Conservation (phyloP, 306 rosid species). For the Cercis canadensis region DNA sequence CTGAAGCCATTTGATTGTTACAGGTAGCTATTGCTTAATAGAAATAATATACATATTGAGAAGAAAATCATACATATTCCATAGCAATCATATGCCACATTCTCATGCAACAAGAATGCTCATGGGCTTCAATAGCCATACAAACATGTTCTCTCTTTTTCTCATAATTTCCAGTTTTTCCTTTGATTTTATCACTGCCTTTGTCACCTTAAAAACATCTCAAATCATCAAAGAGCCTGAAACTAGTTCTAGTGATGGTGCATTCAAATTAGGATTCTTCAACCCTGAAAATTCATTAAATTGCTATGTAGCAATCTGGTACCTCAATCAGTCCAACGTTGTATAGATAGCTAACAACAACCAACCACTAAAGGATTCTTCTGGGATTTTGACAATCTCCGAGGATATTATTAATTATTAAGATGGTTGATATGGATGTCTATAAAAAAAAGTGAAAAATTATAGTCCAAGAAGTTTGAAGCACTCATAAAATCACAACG, state of each 20-base stretch:
- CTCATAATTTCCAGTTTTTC: not conserved
- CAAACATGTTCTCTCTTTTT: not conserved
- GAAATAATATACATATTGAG: too few relatives aligned
- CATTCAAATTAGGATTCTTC: conserved; percentile 54
- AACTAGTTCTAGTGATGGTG: not conserved
- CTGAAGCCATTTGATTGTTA: too few relatives aligned
- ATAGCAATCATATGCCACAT: too few relatives aligned
- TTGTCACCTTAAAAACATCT: not conserved
- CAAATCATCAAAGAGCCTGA: conserved; percentile 8
- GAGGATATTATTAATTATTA: too few relatives aligned
- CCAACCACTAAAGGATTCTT: conserved; percentile 34
- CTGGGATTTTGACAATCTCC: conserved; percentile 36
- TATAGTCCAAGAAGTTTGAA: too few relatives aligned
- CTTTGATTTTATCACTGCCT: not conserved
- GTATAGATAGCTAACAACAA: conserved; percentile 55
- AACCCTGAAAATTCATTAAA: conserved; percentile 28
- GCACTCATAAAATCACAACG: too few relatives aligned
- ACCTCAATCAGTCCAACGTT: not conserved
- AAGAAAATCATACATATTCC: too few relatives aligned
- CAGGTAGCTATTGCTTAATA: too few relatives aligned
- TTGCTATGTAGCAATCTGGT: conserved; percentile 54
- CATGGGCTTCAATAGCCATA: not conserved
- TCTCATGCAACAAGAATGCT: not conserved
- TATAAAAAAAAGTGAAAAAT: too few relatives aligned
- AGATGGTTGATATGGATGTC: too few relatives aligned